phyloP scores from a whole-genome alignment of 2,329 filamentous ascomycete genomes.

The Zymoseptoria passerinii region DNA sequence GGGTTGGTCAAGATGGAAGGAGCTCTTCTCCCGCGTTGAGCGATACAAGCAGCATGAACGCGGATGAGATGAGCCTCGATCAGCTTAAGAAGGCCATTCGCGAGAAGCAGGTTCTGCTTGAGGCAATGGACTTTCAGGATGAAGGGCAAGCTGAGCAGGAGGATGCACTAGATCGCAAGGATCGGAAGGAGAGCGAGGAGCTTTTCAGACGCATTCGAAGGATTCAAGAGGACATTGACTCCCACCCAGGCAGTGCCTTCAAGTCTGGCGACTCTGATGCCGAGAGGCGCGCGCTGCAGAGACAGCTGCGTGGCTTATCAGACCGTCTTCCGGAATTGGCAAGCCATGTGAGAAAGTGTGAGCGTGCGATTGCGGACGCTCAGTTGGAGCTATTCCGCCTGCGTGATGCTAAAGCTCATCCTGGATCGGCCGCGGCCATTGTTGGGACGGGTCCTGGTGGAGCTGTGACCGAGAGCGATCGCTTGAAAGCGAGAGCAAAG shows the following conservation, averaged over 20 bases:
- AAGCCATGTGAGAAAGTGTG: conserved; percentile 81
- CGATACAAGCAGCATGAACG: conserved; percentile 51
- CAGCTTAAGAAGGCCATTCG: conserved; percentile 86
- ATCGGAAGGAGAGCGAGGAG: conserved; percentile 86
- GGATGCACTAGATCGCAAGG: conserved; percentile 79
- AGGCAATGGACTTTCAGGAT: conserved; percentile 94
- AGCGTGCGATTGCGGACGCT: conserved; percentile 87
- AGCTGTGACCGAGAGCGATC: conserved; percentile 81
- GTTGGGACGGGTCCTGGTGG: conserved; percentile 91
- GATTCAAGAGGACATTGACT: conserved; percentile 89
- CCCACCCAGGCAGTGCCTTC: conserved; percentile 69
- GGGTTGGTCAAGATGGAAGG: conserved; percentile 57
- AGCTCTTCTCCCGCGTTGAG: conserved; percentile 71
- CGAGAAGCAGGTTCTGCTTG: conserved; percentile 87
- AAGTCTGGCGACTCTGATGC: conserved; percentile 73
- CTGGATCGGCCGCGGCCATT: conserved; percentile 68
- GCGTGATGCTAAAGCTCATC: conserved; percentile 86
- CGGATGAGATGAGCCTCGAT: conserved; percentile 76
- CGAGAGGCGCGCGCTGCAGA: conserved; percentile 74
- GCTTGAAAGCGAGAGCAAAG: conserved; percentile 87
- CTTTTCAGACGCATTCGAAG: conserved; percentile 85
- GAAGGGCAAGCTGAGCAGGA: conserved; percentile 86
- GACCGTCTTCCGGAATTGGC: conserved; percentile 88
- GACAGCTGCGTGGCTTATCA: conserved; percentile 78
- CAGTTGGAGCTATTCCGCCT: conserved; percentile 87